phyloP scores from a whole-genome alignment of 441 rosid species.

The Metrosideros polymorpha region DNA sequence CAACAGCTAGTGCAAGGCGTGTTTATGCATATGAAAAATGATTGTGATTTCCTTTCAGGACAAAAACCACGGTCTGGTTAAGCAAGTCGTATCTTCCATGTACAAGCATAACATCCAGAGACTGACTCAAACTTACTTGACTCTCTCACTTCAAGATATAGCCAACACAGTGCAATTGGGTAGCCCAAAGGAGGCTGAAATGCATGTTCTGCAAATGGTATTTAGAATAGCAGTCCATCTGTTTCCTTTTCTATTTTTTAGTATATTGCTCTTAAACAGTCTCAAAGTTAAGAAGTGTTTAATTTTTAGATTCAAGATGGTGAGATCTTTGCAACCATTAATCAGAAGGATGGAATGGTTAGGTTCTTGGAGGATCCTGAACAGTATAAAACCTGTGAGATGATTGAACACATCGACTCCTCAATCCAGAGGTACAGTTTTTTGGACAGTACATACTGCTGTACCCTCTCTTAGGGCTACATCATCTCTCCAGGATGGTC shows the following conservation, averaged over 20 bases:
- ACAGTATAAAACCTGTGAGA: conserved; percentile 81
- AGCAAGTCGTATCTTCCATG: conserved; percentile 89
- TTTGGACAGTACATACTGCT: background rate
- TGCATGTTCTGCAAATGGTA: conserved; percentile 99
- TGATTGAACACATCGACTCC: conserved; percentile 85
- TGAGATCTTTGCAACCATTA: conserved; percentile 88
- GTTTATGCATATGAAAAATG: conserved; percentile 3
- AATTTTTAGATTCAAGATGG: conserved; percentile 84
- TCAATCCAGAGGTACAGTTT: conserved; percentile 65
- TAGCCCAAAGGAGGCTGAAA: conserved; percentile 92
- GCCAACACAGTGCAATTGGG: conserved; percentile 77
- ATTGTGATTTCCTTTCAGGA: conserved; percentile 44
- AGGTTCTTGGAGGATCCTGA: conserved; percentile 96
- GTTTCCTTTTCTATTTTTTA: background rate
- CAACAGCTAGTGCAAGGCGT: background rate
- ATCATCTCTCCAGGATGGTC: background rate
- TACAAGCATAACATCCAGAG: conserved; percentile 93
- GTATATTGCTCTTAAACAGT: background rate
- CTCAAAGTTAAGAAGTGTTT: background rate
- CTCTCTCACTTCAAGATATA: conserved; percentile 94
- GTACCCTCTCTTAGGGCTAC: background rate
- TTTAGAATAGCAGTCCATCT: background rate
- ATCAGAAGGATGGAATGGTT: conserved; percentile 99
- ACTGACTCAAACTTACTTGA: conserved; percentile 88
- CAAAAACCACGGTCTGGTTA: conserved; percentile 86